Base-by-base conservation (phyloP, 176 grass and related monocot genomes). In the Lolium multiflorum region DNA sequence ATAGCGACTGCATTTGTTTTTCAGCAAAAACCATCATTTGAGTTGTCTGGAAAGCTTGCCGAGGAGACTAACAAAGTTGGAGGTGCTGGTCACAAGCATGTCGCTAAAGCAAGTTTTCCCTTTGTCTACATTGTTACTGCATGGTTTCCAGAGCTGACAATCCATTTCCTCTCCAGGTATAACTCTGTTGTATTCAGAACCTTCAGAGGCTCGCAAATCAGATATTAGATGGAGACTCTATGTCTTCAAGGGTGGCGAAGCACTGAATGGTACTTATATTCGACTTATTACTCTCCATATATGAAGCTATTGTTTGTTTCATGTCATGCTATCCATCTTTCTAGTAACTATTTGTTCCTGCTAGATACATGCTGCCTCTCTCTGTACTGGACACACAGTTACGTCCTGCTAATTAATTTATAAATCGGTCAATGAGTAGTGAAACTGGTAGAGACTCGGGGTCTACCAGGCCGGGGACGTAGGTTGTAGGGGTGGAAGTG, bases 11-110 rank as follows among this genome's bases (percentile, higher is more conserved):
- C 28, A 58, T 78, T 76, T 86, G 22, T 89, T 79, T 59, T 92
- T 74, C 74, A 98, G 94, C 92, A 94, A 94, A 96, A 99, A 59
- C 97, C 97, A 41, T 99, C 97, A 61, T 99, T 96, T 89, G 97
- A 99, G 79, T 77, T 99, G 54, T 99, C 94, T 77, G 97, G 97
- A 74, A 99, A 99, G 87, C 97, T 99, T 83, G 94, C 97, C 7
- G 94, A 96, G 81, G 97, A 99, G 87, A 99, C 94, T 62, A 99
- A 99, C 77, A 94, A 80, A 94, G 90, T 99, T 90, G 86, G 90
- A 94, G 97, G 97, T 94, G 54, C 73, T 75, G 59, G 48, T 70
- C 58, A 55, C 47, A 79, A 79, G 63, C 16, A 49, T 47, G 21
- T 81, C 61, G 50, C 59, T 59, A 41, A 77, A 28, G 4, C 60